A percentile compares a stretch with the other conserved stretches of the same genome.
phyloP scores from a whole-genome alignment of 2,329 filamentous ascomycete species.

The Botrytis medusae region DNA sequence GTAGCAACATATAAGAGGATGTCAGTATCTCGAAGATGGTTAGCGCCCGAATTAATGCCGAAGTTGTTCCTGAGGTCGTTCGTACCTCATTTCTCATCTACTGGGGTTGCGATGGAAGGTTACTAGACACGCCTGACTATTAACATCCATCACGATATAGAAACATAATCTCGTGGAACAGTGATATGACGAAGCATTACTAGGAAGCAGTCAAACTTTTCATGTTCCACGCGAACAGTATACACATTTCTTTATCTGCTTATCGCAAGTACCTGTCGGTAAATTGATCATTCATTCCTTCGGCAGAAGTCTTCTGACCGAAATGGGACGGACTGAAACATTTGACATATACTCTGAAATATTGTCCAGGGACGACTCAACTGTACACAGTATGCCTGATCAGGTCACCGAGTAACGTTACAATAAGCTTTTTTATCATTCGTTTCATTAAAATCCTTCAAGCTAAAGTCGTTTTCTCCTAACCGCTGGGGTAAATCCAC shows the following conservation, averaged over 20 bases:
- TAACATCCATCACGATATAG: neutral
- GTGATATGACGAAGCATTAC: neutral
- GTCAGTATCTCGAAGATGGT: neutral
- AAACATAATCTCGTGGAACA: slow-evolving; percentile 11
- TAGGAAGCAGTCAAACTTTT: neutral
- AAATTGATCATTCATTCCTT: slow-evolving; percentile 9
- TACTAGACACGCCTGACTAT: slow-evolving; percentile 5
- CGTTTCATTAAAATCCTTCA: neutral
- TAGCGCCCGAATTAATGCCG: neutral
- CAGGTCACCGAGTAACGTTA: slow-evolving; percentile 13
- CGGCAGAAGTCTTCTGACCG: slow-evolving; percentile 9
- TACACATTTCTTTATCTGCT: slow-evolving; percentile 6
- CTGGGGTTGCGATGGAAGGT: neutral
- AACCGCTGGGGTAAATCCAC: neutral
- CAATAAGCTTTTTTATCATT: neutral
- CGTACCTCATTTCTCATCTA: neutral
- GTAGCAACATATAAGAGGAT: neutral
- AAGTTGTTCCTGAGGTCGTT: neutral
- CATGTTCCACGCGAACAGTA: neutral
- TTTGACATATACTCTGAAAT: neutral
- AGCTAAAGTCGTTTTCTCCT: neutral
- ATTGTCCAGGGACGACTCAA: neutral
- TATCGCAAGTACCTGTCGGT: neutral
- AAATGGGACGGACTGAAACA: slow-evolving; percentile 1
- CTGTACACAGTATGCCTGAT: neutral